Conservation (phyloP, 1,284 basidiomycete genomes). For the Ustilago loliicola region DNA sequence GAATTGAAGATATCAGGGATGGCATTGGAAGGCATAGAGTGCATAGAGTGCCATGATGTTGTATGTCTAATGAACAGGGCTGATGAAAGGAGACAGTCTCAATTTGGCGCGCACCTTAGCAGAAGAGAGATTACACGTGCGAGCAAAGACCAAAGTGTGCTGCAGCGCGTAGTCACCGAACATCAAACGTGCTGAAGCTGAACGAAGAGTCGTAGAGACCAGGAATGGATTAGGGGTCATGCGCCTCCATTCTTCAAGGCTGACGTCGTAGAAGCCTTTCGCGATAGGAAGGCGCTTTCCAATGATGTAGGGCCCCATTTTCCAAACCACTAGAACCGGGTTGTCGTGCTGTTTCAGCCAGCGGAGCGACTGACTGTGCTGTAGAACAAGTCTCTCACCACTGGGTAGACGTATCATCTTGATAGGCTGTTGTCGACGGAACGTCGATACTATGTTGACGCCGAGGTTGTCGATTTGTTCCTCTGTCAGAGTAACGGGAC, state of each 20-base stretch:
- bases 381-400: not conserved
- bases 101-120: too few relatives aligned
- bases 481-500: not conserved
- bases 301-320: not conserved
- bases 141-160: too few relatives aligned
- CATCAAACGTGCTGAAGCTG: not conserved
- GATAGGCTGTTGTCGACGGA: not conserved
- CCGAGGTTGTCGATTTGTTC: not conserved
- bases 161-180: too few relatives aligned
- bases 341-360: not conserved
- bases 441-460: not conserved
- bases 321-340: not conserved
- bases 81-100: too few relatives aligned
- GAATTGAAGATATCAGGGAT: too few relatives aligned
- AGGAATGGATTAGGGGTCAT: not conserved
- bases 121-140: too few relatives aligned
- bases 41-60: too few relatives aligned
- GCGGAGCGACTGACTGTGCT: not conserved
- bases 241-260: not conserved
- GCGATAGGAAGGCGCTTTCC: conserved; percentile 9
- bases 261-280: conserved; percentile 6
- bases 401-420: not conserved
- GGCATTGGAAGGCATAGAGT: too few relatives aligned
- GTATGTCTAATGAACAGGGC: too few relatives aligned
- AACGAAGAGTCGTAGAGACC: not conserved